These are phyloP conservation scores for Kodamaea leandrae DNA, from an alignment of 805 yeast species.

Conservation along the genomic window DNA sequence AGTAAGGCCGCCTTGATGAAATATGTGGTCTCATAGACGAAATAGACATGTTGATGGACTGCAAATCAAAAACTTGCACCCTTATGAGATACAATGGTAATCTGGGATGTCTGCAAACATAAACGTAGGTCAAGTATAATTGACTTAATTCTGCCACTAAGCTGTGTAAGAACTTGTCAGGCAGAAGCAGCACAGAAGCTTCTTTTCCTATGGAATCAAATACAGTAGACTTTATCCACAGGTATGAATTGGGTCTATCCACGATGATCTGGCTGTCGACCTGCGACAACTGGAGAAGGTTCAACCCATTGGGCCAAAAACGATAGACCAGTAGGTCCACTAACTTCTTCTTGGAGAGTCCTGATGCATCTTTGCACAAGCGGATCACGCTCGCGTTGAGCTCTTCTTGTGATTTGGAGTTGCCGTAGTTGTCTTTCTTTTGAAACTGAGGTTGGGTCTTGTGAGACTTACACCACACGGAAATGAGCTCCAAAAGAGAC, in stretches of 20 bases:
- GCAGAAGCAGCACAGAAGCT: conserved; percentile 41
- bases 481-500: conserved; percentile 31
- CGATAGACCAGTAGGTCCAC: conserved; percentile 48
- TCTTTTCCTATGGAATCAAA: conserved; percentile 32
- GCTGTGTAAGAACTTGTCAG: conserved; percentile 48
- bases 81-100: conserved; percentile 60
- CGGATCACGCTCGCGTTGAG: conserved; percentile 19
- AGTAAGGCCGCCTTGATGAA: conserved; percentile 58
- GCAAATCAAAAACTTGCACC: conserved; percentile 63
- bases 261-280: conserved; percentile 64
- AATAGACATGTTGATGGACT: conserved; percentile 16
- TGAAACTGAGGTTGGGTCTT: conserved; percentile 22
- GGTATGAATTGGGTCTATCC: conserved; percentile 49
- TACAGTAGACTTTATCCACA: conserved; percentile 50
- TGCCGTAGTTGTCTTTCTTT: conserved; percentile 9
- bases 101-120: conserved; percentile 62
- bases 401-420: conserved; percentile 16
- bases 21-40: conserved; percentile 36
- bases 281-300: conserved; percentile 65
- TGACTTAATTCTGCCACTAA: conserved; percentile 48
- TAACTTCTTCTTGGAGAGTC: conserved; percentile 27
- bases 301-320: conserved; percentile 57
- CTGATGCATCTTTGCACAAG: conserved; percentile 14
- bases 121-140: conserved; percentile 61
- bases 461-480: conserved; percentile 34